Base-by-base conservation (phyloP, 352 stramenopile genomes). In the Pythium guiyangense region DNA sequence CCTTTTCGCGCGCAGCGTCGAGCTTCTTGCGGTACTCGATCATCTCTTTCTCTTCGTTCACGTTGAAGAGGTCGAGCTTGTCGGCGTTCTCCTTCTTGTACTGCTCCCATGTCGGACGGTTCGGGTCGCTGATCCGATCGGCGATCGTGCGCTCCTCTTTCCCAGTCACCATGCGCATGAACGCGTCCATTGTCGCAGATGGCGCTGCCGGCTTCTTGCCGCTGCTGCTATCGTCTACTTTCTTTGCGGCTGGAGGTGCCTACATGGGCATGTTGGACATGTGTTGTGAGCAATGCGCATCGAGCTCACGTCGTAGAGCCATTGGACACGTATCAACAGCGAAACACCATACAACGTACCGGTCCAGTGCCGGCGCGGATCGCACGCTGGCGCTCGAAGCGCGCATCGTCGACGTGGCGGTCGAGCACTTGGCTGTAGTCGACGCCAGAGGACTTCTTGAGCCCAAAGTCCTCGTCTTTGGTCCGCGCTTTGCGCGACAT, bases 41-140 rank as follows among this genome's bases (percentile, higher is more conserved):
- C 94, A 98, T 98, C 64, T 98, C 90, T 59, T 95, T 93, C 57
- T 96, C 77, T 62, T 95, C 89, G 22, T 90, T 84, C 27, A 78
- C 77, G 17, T 54, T 84, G 55, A 64, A 54, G 47, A 98, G 60
- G 56, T 97, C 86, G 20, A 98, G 69, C 64, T 97, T 97, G 64
- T 98, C 92, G 20, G 93, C 79, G 60, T 98, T 98, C 58, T 98
- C 90, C 63, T 96, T 96, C 70, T 98, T 98, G 74, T 96, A 98
- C 55, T 98, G 88, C 67, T 98, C 94, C 94, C 94, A 98, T 35
- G 92, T 98, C 25, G 94, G 94, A 42, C 94, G 84, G 62, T 97
- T 98, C 55, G 84, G 79, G 70, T 98, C 94, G 52, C 82, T 92
- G 40, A 98, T 87, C 60, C 94, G 93, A 60, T 98, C 88, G 0